Evolutionary conservation across 78 protist genomes (phyloP), one percentile per base, ranked within the genome.

Genomic region (Dictyostelium purpureum): DNA sequence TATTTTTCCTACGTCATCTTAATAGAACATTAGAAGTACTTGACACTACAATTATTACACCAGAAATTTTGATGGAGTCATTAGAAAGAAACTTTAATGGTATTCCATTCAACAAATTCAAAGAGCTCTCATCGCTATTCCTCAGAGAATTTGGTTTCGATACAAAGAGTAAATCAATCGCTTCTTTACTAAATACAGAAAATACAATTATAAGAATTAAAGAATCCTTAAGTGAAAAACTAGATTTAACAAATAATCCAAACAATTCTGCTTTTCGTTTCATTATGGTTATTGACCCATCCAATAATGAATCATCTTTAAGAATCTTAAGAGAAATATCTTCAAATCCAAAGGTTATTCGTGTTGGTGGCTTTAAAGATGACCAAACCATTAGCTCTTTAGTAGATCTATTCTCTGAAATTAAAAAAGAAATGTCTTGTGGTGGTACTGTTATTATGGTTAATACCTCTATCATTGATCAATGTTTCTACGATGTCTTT

Each of bases 31-130:
- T 73, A 7, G 37, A 31, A 21, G 6, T 14, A 19, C 31, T 59
- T 5, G 52, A 67, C 38, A 56, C 59, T 0, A 16, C 56, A 0
- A 38, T 19, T 0, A 51, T 85, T 5, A 59, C 80, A 28, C 51
- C 92, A 2, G 67, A 77, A n/a, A 75, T 56, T 9, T 40, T 85
- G 3, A 47, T 85, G 28, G 52, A 73, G 5, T 70, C 92, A 21
- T 59, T 85, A 33, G 92, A 85, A 40, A 85, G 92, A 73, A 70
- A 85, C 14, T 85, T 74, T 24, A 45, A 45, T 61, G 92, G 92
- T 24, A 73, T 85, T 5, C 83, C 45, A 31, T 42, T 18, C 21
- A 19, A 52, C 6, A 37, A 73, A 16, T 85, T 85, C 14, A 70
- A 70, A 21, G 24, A 52, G 28, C 14, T 85, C n/a, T 71, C 92